Base-by-base conservation (phyloP, 2,329 filamentous ascomycete genomes). In the Onygenales sp. region DNA sequence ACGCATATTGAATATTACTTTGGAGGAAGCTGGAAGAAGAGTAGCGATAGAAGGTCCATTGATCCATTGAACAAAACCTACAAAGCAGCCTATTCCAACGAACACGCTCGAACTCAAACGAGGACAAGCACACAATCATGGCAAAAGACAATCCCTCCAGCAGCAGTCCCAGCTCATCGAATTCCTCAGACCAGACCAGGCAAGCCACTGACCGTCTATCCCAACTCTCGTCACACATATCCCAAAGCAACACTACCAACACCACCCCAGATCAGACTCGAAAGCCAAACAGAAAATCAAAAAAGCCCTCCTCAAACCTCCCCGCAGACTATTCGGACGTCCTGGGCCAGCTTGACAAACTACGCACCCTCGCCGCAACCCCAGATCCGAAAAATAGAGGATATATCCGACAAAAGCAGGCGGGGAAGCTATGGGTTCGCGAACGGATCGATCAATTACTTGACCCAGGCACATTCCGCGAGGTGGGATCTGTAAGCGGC, bases 381-480 rank as follows among this genome's bases (percentile, higher is more conserved):
- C 81, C 82, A 2, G 72, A 82, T 50, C 64, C 72, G 0, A 74
- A 68, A 7, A 77, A 77, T 53, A 71, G 77, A 56, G 82, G 82
- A 27, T 85, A 84, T 57, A 66, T 79, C n/a, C 76, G 79, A 5
- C 82, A 85, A 62, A 83, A 82, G 58, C 72, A 80, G 65, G 76
- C 80, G 2, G 82, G 82, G 1, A 85, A 85, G 64, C 72, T 85
- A 14, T 84, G 81, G 81, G 81, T 84, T 0, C 75, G 81, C 21
- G 81, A 85, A 60, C 72, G 82, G 2, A 78, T 85, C 14, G 72
- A 79, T 5, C 69, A 76, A 35, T 69, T 85, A n/a, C 71, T 85
- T 9, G 81, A 85, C 54, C 59, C 68, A 2, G 76, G 72, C 2
- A 78, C 72, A 27, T 83, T 84, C 57, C 70, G 72, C 14, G 82